Base-by-base conservation (phyloP, 805 yeast genomes). In the Cyberlindnera suaveolens region DNA sequence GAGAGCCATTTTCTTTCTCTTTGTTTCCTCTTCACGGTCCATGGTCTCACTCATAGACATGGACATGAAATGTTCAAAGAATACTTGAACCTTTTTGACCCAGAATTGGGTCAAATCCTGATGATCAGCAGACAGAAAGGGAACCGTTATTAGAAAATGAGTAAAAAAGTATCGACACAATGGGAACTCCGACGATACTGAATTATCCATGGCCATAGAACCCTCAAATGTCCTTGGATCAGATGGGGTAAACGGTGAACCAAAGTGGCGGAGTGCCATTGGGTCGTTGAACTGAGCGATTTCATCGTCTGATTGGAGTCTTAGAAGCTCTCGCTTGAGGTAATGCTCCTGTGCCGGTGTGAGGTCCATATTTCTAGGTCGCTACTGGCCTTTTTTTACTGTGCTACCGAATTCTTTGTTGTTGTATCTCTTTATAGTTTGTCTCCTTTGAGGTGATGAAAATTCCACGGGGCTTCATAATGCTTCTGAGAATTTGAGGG, bases 301-400 rank as follows among this genome's bases (percentile, higher is more conserved):
- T 60, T 91, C 99, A 5, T 70, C 57, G 11, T 72, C 70, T 29
- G 89, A 64, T 56, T 85, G 76, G 11, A 74, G 67, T 48, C 77
- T 74, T 23, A 91, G 65, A 15, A 91, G 70, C 63, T 86, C 90
- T 54, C 95, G 79, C 62, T 91, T 91, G 42, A 93, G 71, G 61
- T 84, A 85, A 57, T 91, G 97, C 62, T 88, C 96, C 60, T 90
- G 87, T 0, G 75, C 69, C 3, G 90, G 77, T 13, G 78, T 63
- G 38, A 83, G 42, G 13, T 6, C 23, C 38, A 18, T 17, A 31
- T 18, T 32, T 34, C 35, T 23, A 16, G 26, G 19, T 35, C 39
- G 17, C 36, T 18, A 26, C 26, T 14, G 18, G 36, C 13, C 14
- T 39, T 17, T 19, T 45, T 34, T 36, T 17, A 45, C 27, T 41